Conservation (phyloP, 139 green algal species). For the Desmodesmus armatus region DNA sequence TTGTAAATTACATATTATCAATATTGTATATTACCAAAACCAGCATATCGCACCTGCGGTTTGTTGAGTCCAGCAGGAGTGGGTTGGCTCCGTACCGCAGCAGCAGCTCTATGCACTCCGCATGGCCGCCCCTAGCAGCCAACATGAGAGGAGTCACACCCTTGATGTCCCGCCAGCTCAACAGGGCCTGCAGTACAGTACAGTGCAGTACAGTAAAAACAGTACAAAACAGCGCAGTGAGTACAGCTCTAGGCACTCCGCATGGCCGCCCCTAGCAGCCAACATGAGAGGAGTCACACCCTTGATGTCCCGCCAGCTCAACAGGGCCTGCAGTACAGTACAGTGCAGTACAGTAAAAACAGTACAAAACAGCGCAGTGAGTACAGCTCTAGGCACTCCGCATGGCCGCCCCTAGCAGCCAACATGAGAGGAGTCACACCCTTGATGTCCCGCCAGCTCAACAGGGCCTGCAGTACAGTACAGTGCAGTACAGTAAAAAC, state of each 20-base stretch:
- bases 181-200: no score
- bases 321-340: no score
- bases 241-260: neutral
- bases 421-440: no score
- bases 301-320: conserved; percentile 3
- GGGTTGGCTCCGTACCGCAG: neutral
- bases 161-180: conserved; percentile 3
- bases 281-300: conserved; percentile 1
- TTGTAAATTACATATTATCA: neutral
- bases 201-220: no score
- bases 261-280: neutral
- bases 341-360: no score
- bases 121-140: neutral
- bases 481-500: no score
- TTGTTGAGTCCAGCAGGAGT: neutral
- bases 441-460: no score
- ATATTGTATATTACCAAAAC: neutral
- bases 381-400: no score
- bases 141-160: conserved; percentile 1
- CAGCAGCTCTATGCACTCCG: neutral
- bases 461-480: no score
- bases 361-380: no score
- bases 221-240: no score
- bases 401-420: no score
- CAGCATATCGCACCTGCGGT: neutral